Evolutionary conservation across 176 grass and related monocot species (phyloP).

Genomic region (Pontederia crassipes): DNA sequence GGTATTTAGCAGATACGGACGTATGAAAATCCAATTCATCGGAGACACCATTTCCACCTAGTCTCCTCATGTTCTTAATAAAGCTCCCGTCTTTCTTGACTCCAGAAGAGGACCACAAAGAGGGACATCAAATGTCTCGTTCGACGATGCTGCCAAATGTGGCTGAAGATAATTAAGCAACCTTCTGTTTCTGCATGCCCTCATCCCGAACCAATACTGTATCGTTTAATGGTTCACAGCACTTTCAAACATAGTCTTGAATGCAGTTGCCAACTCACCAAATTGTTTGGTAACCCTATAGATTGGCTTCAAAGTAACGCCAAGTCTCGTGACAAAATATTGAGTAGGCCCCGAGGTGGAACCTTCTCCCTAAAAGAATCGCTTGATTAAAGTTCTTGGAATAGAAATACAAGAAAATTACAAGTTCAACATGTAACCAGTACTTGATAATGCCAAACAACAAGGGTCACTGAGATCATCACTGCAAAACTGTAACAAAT

Average conservation of each 20-base stretch:
- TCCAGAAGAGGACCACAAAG: constrained; percentile 23
- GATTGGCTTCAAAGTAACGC: constrained; percentile 59
- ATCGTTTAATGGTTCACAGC: constrained; percentile 64
- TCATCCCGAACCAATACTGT: constrained; percentile 44
- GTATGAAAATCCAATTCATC: constrained; percentile 72
- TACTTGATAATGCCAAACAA: too few species aligned
- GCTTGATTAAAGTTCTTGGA: too few species aligned
- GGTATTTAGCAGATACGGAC: constrained; percentile 76
- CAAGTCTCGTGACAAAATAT: too few species aligned
- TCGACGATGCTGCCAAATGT: constrained; percentile 56
- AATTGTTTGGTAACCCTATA: constrained; percentile 52
- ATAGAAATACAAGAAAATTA: neutral
- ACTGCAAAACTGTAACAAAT: neutral
- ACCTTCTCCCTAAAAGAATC: too few species aligned
- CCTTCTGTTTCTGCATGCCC: constrained; percentile 35
- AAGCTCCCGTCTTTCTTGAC: constrained; percentile 16
- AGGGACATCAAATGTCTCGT: constrained; percentile 69
- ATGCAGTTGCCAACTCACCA: constrained; percentile 50
- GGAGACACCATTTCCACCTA: constrained; percentile 25
- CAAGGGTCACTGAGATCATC: too few species aligned
- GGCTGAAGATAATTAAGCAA: constrained; percentile 67
- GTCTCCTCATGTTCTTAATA: constrained; percentile 38
- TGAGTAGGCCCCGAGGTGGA: too few species aligned
- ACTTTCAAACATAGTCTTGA: constrained; percentile 75
- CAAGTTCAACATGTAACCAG: too few species aligned